These are phyloP conservation scores for Gynochthodes officinalis DNA, from an alignment of 257 asterid species.

Conservation along the genomic window DNA sequence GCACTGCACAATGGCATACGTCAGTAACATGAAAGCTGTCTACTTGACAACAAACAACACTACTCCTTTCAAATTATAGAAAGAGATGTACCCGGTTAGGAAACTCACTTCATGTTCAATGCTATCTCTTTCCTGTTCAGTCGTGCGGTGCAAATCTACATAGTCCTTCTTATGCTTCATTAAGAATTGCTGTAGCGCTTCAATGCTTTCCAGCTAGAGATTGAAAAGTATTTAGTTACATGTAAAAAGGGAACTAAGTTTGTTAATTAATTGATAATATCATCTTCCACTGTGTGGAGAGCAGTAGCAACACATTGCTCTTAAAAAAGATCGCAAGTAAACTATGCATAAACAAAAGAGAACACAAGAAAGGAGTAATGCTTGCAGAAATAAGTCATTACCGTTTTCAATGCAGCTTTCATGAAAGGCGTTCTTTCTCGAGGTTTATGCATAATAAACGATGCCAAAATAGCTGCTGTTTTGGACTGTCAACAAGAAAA, in stretches of 20 bases:
- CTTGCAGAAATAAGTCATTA: constrained; percentile 22
- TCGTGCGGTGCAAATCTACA: constrained; percentile 79
- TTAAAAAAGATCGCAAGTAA: background rate
- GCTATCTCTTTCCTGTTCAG: constrained; percentile 89
- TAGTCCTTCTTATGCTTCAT: constrained; percentile 91
- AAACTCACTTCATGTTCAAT: constrained; percentile 86
- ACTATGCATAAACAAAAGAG: background rate
- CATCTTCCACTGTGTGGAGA: background rate
- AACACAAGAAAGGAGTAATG: background rate
- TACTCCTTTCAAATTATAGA: background rate
- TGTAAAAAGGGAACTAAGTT: background rate
- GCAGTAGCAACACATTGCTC: constrained; percentile 3
- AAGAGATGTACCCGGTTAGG: background rate
- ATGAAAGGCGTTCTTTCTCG: constrained; percentile 63
- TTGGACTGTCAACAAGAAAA: constrained; percentile 53
- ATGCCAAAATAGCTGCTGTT: constrained; percentile 75
- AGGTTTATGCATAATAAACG: constrained; percentile 75
- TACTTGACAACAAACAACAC: background rate
- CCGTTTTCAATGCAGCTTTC: constrained; percentile 85
- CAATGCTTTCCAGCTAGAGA: constrained; percentile 70
- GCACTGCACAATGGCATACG: background rate
- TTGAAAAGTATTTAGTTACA: constrained; percentile 7
- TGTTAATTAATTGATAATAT: background rate
- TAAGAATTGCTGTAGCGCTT: constrained; percentile 73
- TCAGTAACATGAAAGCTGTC: background rate